Conservation (phyloP, 2,329 filamentous ascomycete genomes). For the Apiospora arundinis region DNA sequence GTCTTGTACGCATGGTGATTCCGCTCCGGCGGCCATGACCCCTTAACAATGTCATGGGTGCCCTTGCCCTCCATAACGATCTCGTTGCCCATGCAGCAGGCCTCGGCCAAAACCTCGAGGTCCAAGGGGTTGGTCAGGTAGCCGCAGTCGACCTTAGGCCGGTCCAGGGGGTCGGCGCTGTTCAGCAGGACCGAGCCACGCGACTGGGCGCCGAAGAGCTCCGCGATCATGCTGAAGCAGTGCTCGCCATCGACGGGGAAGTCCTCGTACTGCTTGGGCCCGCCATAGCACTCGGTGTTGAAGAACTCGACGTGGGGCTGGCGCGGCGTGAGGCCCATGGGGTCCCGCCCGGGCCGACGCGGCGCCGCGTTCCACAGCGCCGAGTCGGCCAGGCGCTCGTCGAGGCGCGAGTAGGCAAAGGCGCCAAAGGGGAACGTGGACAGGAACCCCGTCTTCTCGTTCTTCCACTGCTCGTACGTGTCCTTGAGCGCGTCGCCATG, state of each 20-base stretch:
- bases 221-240: constrained; percentile 63
- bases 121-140: constrained; percentile 65
- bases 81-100: constrained; percentile 64
- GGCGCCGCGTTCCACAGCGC: constrained; percentile 60
- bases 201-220: constrained; percentile 64
- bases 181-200: constrained; percentile 60
- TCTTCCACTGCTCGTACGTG: constrained; percentile 61
- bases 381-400: constrained; percentile 61
- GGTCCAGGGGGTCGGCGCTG: constrained; percentile 52
- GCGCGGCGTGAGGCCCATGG: constrained; percentile 62
- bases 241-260: constrained; percentile 59
- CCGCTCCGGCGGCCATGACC: constrained; percentile 61
- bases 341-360: constrained; percentile 59
- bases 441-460: constrained; percentile 62
- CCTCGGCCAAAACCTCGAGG: constrained; percentile 63
- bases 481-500: constrained; percentile 58
- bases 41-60: constrained; percentile 64
- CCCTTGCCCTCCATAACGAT: constrained; percentile 63
- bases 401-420: constrained; percentile 67
- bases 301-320: constrained; percentile 70
- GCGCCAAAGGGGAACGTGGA: constrained; percentile 68
- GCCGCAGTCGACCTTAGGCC: constrained; percentile 64
- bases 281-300: constrained; percentile 66
- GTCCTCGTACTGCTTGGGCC: constrained; percentile 62
- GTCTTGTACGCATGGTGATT: constrained; percentile 59